These are phyloP conservation scores for Hyaloscypha variabilis DNA, from an alignment of 495 filamentous ascomycete genomes.

Conservation along the genomic window DNA sequence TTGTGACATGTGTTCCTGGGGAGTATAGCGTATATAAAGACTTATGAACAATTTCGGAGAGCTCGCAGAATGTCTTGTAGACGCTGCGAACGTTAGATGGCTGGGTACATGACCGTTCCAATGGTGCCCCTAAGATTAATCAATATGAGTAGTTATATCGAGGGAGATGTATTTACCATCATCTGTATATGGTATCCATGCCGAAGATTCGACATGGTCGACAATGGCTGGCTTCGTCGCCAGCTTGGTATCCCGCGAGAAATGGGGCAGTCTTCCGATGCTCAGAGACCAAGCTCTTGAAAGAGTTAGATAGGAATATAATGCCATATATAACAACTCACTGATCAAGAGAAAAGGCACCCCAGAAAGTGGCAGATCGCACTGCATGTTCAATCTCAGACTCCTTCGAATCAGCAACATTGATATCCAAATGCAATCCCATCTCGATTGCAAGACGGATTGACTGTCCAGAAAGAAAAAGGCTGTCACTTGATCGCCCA, in stretches of 20 bases:
- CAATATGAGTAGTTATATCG: background rate
- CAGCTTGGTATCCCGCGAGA: conserved; percentile 56
- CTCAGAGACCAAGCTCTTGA: conserved; percentile 64
- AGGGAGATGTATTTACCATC: conserved; percentile 39
- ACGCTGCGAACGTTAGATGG: conserved; percentile 59
- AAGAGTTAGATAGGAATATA: conserved; percentile 25
- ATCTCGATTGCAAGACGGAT: conserved; percentile 68
- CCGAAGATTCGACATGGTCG: conserved; percentile 52
- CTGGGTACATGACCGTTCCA: conserved; percentile 51
- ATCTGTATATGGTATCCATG: conserved; percentile 63
- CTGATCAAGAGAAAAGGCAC: conserved; percentile 71
- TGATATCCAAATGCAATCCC: conserved; percentile 55
- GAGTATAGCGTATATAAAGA: conserved; percentile 65
- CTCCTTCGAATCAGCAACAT: conserved; percentile 38
- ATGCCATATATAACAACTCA: conserved; percentile 59
- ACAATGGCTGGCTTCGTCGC: conserved; percentile 59
- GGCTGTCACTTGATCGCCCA: conserved; percentile 66
- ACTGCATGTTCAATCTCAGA: conserved; percentile 63
- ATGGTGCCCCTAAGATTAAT: conserved; percentile 37
- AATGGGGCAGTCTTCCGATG: conserved; percentile 64
- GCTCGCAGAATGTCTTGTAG: conserved; percentile 62
- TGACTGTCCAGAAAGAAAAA: conserved; percentile 67
- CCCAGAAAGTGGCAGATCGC: conserved; percentile 72
- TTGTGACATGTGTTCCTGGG: conserved; percentile 59
- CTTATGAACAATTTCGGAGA: conserved; percentile 69